Evolutionary conservation across 2,329 filamentous ascomycete genomes (phyloP).

Genomic region (Fusarium nanum): DNA sequence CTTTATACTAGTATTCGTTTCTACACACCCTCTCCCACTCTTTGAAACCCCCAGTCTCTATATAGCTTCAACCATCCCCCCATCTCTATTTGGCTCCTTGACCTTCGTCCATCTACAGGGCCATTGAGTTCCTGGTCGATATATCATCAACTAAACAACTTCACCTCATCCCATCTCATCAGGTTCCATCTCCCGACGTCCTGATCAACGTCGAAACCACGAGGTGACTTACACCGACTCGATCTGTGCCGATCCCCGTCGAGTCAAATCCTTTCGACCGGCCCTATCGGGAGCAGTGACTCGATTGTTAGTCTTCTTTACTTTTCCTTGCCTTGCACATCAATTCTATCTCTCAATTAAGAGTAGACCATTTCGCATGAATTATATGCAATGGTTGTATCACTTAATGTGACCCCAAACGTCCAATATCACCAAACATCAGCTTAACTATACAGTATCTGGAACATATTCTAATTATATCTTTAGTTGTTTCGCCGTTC

Average conservation of each 20-base stretch:
- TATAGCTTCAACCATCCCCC: conserved; percentile 46
- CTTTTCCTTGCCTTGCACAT: background rate
- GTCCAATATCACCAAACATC: background rate
- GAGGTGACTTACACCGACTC: conserved; percentile 6
- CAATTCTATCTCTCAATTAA: background rate
- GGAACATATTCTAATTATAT: conserved; percentile 15
- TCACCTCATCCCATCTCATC: conserved; percentile 1
- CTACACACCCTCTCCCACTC: conserved; percentile 30
- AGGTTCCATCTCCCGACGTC: conserved; percentile 10
- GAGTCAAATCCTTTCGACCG: conserved; percentile 10
- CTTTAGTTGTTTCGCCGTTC: conserved; percentile 9
- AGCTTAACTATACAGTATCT: background rate
- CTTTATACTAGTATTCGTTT: conserved; percentile 16
- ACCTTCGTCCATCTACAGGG: conserved; percentile 39
- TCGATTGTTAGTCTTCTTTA: conserved; percentile 36
- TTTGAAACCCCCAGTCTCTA: conserved; percentile 44
- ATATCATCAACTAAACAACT: conserved; percentile 25
- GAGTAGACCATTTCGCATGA: background rate
- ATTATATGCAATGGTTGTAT: conserved; percentile 2
- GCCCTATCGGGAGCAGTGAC: conserved; percentile 19
- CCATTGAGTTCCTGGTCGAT: conserved; percentile 43
- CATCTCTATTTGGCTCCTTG: conserved; percentile 21
- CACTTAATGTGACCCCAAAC: background rate
- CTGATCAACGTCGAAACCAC: conserved; percentile 15
- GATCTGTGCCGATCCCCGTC: conserved; percentile 2